Evolutionary conservation across 495 filamentous ascomycete species (phyloP), one percentile per base, ranked within the genome.

Genomic region (Penicillium roqueforti): DNA sequence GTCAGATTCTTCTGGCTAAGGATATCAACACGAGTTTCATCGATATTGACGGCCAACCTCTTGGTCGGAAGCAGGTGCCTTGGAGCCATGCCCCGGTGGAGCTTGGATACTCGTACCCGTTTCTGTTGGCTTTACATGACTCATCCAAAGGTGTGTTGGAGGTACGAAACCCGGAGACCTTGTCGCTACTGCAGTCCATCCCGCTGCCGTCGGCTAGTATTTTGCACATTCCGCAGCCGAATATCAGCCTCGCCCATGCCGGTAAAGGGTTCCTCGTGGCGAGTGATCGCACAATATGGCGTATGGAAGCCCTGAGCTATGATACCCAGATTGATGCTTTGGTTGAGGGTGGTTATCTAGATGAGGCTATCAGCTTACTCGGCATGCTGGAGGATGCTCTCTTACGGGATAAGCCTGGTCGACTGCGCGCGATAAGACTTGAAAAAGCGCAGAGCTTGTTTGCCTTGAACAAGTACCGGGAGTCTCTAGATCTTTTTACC

Each of bases 21-120:
- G 93, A 99, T 61, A 89, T 96, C 62, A 96, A 97, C 63, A 95
- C 91, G 1, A 75, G 95, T 38, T 99, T 97, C 60, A 87, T 96
- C 53, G 84, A 95, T 52, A 79, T 82, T 22, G 79, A 91, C 7
- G 95, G 91, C 1, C 91, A 89, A 53, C 79, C 91, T 1, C 65
- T 95, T 3, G 87, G 92, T 18, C 87, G 89, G 62, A 80, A 88
- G 38, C 92, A 97, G 70, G 83, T 97, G 25, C 91, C 90, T 9
- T 99, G 93, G 93, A 81, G 85, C 26, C 77, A 83, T 47, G 91
- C 91, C 1, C 95, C 93, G 2, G 91, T 95, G 55, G 82, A 86
- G 41, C 83, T 99, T 47, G 95, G 92, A 37, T 97, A 96, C 63
- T 95, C 89, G 38, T 97, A 99, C 62, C 93, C 93, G 1, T 99